These are phyloP conservation scores for Mallotus nudiflorus DNA, from an alignment of 345 rosid species.

Conservation along the genomic window DNA sequence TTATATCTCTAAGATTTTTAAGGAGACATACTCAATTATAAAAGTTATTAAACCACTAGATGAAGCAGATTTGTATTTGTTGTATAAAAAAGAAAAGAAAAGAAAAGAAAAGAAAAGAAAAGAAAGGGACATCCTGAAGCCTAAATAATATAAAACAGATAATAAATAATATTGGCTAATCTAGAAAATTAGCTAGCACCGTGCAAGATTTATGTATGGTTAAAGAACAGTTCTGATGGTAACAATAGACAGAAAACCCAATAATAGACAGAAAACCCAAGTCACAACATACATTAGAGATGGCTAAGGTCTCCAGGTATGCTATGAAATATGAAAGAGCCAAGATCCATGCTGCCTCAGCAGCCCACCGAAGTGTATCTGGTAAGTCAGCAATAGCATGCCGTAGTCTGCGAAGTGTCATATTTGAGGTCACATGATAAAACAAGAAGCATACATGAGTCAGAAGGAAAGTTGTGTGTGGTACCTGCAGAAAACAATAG, in stretches of 20 bases:
- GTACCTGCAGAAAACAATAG: slow-evolving; percentile 60
- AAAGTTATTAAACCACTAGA: no score
- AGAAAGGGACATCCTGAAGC: slow-evolving; percentile 2
- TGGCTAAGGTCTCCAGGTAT: slow-evolving; percentile 90
- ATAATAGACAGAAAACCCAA: not conserved
- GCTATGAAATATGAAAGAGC: slow-evolving; percentile 93
- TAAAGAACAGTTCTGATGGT: not conserved
- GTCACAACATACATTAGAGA: slow-evolving; percentile 69
- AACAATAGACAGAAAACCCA: not conserved
- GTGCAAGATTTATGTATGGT: no score
- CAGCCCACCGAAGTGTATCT: slow-evolving; percentile 54
- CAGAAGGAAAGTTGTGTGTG: slow-evolving; percentile 93
- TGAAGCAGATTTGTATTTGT: no score
- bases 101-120: no score
- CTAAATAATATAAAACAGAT: not conserved
- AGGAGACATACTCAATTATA: not conserved
- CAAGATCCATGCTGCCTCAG: slow-evolving; percentile 86
- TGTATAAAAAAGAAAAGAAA: no score
- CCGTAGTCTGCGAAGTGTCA: slow-evolving; percentile 82
- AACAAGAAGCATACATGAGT: slow-evolving; percentile 93
- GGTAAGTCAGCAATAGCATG: slow-evolving; percentile 71
- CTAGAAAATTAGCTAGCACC: no score
- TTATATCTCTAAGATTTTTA: no score
- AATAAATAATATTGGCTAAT: no score
- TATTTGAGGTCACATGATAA: slow-evolving; percentile 88